These are phyloP conservation scores for Dactylellina cionopaga DNA, from an alignment of 2,329 filamentous ascomycete genomes.

Conservation along the genomic window DNA sequence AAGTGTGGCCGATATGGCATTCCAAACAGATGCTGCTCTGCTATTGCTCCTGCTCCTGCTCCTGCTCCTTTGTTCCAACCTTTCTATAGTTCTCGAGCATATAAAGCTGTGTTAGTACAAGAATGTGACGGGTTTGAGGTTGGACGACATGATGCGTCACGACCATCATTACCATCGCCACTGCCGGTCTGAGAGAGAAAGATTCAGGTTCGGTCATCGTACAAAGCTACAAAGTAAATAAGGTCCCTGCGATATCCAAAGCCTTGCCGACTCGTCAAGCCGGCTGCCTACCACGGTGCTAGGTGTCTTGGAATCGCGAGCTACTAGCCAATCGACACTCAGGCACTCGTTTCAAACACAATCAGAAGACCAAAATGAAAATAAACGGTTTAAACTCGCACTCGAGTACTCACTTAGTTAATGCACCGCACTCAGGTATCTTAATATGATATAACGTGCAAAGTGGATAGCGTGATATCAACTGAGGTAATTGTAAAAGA, in stretches of 20 bases:
- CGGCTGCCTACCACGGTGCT: neutral
- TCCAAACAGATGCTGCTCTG: no score
- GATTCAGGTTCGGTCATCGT: slow-evolving; percentile 15
- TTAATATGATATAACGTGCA: no score
- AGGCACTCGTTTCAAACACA: neutral
- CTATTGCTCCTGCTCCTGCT: no score
- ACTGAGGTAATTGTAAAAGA: neutral
- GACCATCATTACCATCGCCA: no score
- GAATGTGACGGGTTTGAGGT: slow-evolving; percentile 50
- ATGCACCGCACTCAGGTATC: no score
- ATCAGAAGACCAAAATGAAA: slow-evolving; percentile 14
- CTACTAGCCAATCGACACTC: neutral
- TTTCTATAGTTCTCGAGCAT: no score
- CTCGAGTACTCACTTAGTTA: no score
- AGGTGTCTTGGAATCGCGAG: neutral
- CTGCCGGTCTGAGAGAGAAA: slow-evolving; percentile 12
- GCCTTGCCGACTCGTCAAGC: slow-evolving; percentile 26
- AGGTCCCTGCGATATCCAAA: slow-evolving; percentile 7
- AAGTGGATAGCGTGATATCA: neutral
- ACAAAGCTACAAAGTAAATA: slow-evolving; percentile 24
- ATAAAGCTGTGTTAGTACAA: slow-evolving; percentile 38
- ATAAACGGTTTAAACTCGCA: no score
- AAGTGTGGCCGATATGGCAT: neutral
- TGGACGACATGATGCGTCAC: slow-evolving; percentile 52
- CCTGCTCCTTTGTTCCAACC: no score